Evolutionary conservation across 495 filamentous ascomycete genomes (phyloP).

Genomic region (Cercophora sp.): DNA sequence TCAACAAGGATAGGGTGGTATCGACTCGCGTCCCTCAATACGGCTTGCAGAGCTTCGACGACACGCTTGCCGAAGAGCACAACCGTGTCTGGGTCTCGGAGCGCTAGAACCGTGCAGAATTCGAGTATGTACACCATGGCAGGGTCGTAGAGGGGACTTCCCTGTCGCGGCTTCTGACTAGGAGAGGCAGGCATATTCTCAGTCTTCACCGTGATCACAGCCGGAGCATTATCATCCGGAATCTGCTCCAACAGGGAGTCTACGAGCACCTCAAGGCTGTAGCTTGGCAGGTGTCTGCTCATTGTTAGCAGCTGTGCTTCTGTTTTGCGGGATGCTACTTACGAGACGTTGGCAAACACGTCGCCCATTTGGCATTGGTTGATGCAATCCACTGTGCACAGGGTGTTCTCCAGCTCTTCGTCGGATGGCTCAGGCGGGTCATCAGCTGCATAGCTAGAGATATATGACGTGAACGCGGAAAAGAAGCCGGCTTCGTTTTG

Average conservation of each 20-base stretch:
- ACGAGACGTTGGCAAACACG: constrained; percentile 82
- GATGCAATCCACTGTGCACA: constrained; percentile 91
- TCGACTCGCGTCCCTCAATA: constrained; percentile 72
- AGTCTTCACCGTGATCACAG: constrained; percentile 79
- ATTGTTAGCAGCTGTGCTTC: too few species aligned
- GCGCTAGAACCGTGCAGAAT: constrained; percentile 76
- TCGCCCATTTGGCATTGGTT: constrained; percentile 81
- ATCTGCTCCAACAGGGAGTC: constrained; percentile 73
- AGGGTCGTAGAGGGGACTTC: constrained; percentile 73
- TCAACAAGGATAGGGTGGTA: constrained; percentile 79
- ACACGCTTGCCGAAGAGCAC: constrained; percentile 69
- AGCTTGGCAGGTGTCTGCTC: constrained; percentile 62
- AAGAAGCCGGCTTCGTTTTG: constrained; percentile 77
- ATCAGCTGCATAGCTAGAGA: constrained; percentile 97
- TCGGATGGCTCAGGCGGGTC: constrained; percentile 97
- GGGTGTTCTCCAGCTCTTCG: constrained; percentile 91
- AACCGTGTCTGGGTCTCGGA: constrained; percentile 71
- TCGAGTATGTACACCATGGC: constrained; percentile 84
- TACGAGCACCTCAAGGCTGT: constrained; percentile 63
- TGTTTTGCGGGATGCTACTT: constrained; percentile 36
- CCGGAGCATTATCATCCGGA: constrained; percentile 73
- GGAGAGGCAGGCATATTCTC: constrained; percentile 61
- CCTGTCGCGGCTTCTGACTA: constrained; percentile 44
- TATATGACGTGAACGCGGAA: constrained; percentile 89
- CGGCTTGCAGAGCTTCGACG: constrained; percentile 70